Conservation (phyloP, 192 early-diverging fungal genomes). For the Coemansia guatemalensis region DNA sequence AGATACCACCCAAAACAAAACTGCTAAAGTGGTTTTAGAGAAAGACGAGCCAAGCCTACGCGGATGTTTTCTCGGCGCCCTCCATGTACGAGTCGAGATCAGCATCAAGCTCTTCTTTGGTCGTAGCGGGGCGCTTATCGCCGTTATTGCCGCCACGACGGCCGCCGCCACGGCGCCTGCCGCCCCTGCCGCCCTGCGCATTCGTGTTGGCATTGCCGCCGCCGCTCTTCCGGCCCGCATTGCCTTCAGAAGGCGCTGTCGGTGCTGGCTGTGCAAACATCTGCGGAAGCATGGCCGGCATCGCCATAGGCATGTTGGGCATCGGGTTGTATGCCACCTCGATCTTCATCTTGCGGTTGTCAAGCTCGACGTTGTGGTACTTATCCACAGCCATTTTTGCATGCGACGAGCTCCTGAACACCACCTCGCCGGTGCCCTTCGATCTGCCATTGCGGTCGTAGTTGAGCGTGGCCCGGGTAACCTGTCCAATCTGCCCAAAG, state of each 20-base stretch:
- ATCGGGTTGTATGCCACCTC: slow-evolving; percentile 32
- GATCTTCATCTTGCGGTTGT: slow-evolving; percentile 43
- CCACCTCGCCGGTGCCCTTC: slow-evolving; percentile 40
- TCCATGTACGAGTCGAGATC: slow-evolving; percentile 53
- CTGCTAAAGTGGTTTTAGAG: no score
- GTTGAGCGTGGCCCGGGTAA: slow-evolving; percentile 31
- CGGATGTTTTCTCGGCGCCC: slow-evolving; percentile 26
- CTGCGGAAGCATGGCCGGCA: slow-evolving; percentile 32
- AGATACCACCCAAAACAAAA: slow-evolving; percentile 3
- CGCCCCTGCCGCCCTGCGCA: slow-evolving; percentile 6
- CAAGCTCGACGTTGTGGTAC: slow-evolving; percentile 45
- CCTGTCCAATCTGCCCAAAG: slow-evolving; percentile 42
- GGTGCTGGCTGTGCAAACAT: slow-evolving; percentile 17
- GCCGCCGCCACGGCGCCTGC: slow-evolving; percentile 9
- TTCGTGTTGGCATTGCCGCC: slow-evolving; percentile 13
- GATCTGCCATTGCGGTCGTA: slow-evolving; percentile 43
- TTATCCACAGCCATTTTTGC: slow-evolving; percentile 30
- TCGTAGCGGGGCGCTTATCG: slow-evolving; percentile 13
- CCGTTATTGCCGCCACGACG: slow-evolving; percentile 7
- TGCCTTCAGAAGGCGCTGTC: not conserved
- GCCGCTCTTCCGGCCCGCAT: slow-evolving; percentile 8
- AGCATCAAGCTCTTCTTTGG: slow-evolving; percentile 46
- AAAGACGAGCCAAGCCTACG: not conserved
- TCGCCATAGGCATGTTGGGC: slow-evolving; percentile 26
- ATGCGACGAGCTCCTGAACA: slow-evolving; percentile 39